Base-by-base conservation (phyloP, 345 rosid species). In the Barbarea vulgaris region DNA sequence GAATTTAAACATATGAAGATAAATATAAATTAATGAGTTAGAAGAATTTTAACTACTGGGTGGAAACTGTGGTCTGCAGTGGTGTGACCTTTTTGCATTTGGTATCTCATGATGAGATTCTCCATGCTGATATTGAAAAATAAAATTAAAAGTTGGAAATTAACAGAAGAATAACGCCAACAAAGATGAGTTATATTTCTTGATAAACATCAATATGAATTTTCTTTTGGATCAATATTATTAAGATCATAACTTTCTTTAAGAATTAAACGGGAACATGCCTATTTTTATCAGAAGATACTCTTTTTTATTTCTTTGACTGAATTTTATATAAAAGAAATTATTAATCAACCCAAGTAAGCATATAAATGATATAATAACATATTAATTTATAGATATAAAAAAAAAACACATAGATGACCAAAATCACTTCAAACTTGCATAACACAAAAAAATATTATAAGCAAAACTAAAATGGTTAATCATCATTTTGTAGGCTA, bases 91-190 rank as follows among this genome's bases (percentile, higher is more conserved):
- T 54, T 73, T 53, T 39, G 56, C 77, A 15, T 42, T 73, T 54
- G 71, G 14, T 64, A 73, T 53, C 70, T 64, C 64, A 73, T 63
- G 46, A 73, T 73, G 64, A 73, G 46, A 64, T 73, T 64, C 64
- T 73, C 65, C 65, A 74, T 74, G 77, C 71, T 74, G 63, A 73
- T n/a, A 25, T 73, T 14, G 5, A 9, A 17, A 36, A 50, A 17
- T 3, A 2, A 72, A 36, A 51, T 51, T 51, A 12, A 36, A 52
- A 12, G 0, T 59, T 12, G 41, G 7, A 50, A 71, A 48, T 24
- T 15, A 15, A 62, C 37, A 61, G 15, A 70, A 44, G 7, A 37
- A 3, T 22, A 24, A 37, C 27, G 22, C 6, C 27, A 61, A 25
- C 10, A 13, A 72, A 36, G 15, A 59, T 47, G 24, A 0, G 31